Conservation (phyloP, 495 filamentous ascomycete genomes). For the Penicillium paradoxum region DNA sequence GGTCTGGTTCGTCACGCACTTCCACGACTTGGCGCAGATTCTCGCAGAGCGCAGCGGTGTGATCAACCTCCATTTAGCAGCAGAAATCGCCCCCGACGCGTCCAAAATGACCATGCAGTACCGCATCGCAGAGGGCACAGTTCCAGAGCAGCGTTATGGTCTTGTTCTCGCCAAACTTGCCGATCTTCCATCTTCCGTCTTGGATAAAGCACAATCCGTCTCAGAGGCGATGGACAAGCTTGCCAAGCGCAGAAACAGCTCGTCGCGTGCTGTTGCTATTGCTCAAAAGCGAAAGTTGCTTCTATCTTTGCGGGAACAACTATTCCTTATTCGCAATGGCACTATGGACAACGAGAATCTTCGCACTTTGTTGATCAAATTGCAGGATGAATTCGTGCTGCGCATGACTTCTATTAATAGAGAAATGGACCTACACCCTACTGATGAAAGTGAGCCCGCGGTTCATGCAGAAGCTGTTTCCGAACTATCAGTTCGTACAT, state of each 20-base stretch:
- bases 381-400: constrained; percentile 73
- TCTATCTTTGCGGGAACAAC: constrained; percentile 65
- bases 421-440: constrained; percentile 17
- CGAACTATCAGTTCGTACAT: neutral
- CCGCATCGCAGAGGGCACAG: constrained; percentile 64
- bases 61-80: constrained; percentile 73
- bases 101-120: constrained; percentile 80
- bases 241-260: constrained; percentile 50
- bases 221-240: constrained; percentile 54
- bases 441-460: constrained; percentile 6
- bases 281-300: constrained; percentile 65
- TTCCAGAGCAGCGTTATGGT: constrained; percentile 69
- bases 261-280: constrained; percentile 50
- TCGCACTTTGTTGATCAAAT: constrained; percentile 56
- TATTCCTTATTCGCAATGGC: constrained; percentile 65
- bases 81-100: constrained; percentile 50
- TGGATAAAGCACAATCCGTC: constrained; percentile 63
- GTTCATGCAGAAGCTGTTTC: neutral
- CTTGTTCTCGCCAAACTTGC: constrained; percentile 72
- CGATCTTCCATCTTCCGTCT: constrained; percentile 60
- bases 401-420: constrained; percentile 62
- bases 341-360: constrained; percentile 63
- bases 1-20: constrained; percentile 93
- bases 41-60: constrained; percentile 70
- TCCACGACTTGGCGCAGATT: constrained; percentile 73